A percentile compares a stretch with the other conserved stretches of the same genome.
Evolutionary conservation across 352 stramenopile genomes (phyloP).

Genomic region (Phytophthora podocarpi): DNA sequence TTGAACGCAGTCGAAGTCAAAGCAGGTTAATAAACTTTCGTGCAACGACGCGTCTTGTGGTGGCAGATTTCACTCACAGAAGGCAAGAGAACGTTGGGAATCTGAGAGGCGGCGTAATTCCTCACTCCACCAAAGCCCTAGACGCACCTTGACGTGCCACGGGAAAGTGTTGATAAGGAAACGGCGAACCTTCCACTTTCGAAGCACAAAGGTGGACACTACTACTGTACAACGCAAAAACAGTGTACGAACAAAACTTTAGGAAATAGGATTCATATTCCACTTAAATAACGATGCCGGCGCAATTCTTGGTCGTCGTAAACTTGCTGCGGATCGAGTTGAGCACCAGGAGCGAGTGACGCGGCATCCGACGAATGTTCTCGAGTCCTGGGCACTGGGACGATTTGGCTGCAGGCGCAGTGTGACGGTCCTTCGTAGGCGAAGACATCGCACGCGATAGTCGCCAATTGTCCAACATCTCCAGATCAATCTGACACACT

Average conservation of each 20-base stretch:
- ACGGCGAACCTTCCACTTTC: neutral
- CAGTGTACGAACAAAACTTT: neutral
- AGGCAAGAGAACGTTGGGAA: too few species aligned
- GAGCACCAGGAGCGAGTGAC: constrained; percentile 22
- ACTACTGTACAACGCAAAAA: neutral
- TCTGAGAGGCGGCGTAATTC: neutral
- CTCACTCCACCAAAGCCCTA: neutral
- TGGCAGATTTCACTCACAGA: neutral
- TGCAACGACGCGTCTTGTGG: neutral
- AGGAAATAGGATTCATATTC: neutral
- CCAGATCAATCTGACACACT: constrained; percentile 28
- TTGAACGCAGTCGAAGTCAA: neutral
- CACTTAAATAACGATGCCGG: constrained; percentile 32
- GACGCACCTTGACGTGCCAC: neutral
- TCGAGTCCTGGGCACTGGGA: neutral
- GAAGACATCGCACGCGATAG: constrained; percentile 7
- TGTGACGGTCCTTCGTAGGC: constrained; percentile 6
- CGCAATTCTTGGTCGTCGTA: constrained; percentile 8
- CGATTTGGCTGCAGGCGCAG: neutral
- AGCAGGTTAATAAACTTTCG: constrained; percentile 8
- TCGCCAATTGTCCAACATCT: constrained; percentile 26
- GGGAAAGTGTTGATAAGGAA: neutral
- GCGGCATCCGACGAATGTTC: constrained; percentile 28
- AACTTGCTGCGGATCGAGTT: constrained; percentile 31
- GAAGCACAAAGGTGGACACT: neutral